Evolutionary conservation across 345 rosid genomes (phyloP).

Genomic region (Trapa incisa): DNA sequence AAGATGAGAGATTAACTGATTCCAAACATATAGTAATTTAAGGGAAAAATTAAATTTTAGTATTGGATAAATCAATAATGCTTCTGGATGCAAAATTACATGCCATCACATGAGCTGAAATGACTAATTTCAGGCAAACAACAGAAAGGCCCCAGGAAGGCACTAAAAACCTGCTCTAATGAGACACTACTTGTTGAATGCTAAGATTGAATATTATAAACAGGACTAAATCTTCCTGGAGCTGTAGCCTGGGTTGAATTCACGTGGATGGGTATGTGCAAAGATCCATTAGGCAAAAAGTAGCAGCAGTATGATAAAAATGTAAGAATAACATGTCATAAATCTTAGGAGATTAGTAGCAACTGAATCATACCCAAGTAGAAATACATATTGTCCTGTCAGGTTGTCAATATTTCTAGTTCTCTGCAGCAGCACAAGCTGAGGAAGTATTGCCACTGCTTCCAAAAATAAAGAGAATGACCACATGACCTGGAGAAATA

Average conservation of each 20-base stretch:
- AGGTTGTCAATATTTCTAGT: slow-evolving; percentile 69
- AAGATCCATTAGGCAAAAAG: too few species aligned
- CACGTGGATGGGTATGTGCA: too few species aligned
- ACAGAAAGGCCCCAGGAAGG: too few species aligned
- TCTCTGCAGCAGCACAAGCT: slow-evolving; percentile 67
- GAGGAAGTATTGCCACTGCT: slow-evolving; percentile 80
- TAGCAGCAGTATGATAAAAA: too few species aligned
- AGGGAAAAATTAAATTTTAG: neutral
- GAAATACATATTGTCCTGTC: slow-evolving; percentile 65
- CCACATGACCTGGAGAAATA: slow-evolving; percentile 45
- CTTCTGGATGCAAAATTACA: neutral
- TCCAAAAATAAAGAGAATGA: slow-evolving; percentile 63
- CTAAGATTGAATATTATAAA: too few species aligned
- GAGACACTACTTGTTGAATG: neutral
- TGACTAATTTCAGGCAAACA: too few species aligned
- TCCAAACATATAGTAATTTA: neutral
- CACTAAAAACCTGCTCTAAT: neutral
- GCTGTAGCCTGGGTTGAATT: too few species aligned
- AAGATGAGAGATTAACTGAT: neutral
- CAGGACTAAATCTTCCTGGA: too few species aligned
- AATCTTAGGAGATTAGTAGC: neutral
- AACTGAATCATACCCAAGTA: slow-evolving; percentile 46
- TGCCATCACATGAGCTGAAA: neutral
- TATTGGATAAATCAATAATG: neutral
- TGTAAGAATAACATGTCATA: neutral